Conservation (phyloP, 2,329 filamentous ascomycete genomes). For the Neocatenulostroma microsporum region DNA sequence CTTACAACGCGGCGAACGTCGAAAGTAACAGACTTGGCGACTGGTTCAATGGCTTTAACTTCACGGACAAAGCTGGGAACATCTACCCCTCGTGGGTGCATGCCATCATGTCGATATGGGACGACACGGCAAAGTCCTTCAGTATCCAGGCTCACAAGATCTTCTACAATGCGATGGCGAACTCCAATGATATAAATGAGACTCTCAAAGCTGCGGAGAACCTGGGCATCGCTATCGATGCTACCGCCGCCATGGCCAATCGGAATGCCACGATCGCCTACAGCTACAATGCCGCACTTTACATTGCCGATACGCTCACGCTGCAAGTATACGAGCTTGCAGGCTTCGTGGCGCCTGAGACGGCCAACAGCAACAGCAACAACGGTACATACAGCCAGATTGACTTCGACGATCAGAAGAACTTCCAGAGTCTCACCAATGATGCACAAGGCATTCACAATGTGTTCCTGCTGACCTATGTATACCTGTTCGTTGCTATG, state of each 20-base stretch:
- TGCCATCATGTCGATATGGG: no score
- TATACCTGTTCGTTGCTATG: slow-evolving; percentile 25
- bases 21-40: slow-evolving; percentile 9
- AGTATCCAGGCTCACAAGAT: no score
- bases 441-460: not conserved
- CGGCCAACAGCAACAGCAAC: not conserved
- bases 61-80: not conserved
- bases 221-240: no score
- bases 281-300: not conserved
- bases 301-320: not conserved
- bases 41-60: not conserved
- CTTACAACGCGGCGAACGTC: slow-evolving; percentile 23
- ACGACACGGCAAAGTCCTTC: no score
- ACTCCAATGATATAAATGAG: no score
- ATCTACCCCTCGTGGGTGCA: no score
- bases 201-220: no score
- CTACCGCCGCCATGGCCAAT: not conserved
- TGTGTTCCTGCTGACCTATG: slow-evolving; percentile 23
- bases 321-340: not conserved
- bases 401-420: not conserved
- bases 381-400: not conserved
- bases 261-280: not conserved
- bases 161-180: no score
- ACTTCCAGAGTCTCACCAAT: not conserved
- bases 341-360: not conserved